A percentile compares a stretch with the other conserved stretches of the same genome.
Evolutionary conservation across 2,329 filamentous ascomycete species (phyloP).

Genomic region (Fusarium sp.): DNA sequence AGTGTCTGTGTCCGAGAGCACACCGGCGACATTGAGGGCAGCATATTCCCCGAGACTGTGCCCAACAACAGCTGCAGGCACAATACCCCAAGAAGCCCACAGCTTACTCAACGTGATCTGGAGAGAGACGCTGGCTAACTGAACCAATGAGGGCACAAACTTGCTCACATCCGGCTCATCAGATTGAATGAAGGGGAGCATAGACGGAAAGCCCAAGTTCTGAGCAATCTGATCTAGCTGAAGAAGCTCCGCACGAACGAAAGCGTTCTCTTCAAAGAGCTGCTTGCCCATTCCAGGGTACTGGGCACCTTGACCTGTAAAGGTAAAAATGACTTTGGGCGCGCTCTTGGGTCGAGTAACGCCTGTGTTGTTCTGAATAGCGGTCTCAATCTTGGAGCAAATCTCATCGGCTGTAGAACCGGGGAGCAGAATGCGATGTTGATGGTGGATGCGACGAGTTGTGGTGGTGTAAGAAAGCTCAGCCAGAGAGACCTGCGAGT

Average conservation of each 20-base stretch:
- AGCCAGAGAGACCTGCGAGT: slow-evolving; percentile 56
- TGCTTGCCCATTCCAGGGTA: slow-evolving; percentile 53
- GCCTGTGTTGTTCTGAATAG: slow-evolving; percentile 21
- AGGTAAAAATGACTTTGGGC: slow-evolving; percentile 55
- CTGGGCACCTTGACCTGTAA: slow-evolving; percentile 62
- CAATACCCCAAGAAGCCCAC: slow-evolving; percentile 59
- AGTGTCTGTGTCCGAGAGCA: slow-evolving; percentile 73
- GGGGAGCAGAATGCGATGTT: slow-evolving; percentile 63
- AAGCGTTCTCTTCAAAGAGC: slow-evolving; percentile 52
- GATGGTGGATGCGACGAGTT: slow-evolving; percentile 47
- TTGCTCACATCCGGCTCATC: slow-evolving; percentile 32
- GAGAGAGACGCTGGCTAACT: slow-evolving; percentile 58
- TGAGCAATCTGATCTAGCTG: slow-evolving; percentile 52
- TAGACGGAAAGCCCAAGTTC: slow-evolving; percentile 57
- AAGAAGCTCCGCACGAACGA: slow-evolving; percentile 55
- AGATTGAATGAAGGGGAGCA: slow-evolving; percentile 43
- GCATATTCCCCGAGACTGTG: slow-evolving; percentile 59
- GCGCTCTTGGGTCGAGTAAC: slow-evolving; percentile 30
- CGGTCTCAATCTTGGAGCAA: slow-evolving; percentile 23
- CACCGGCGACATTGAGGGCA: slow-evolving; percentile 72
- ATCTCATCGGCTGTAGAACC: background rate
- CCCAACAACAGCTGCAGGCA: slow-evolving; percentile 62
- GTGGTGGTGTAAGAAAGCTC: slow-evolving; percentile 65
- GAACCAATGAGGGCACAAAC: slow-evolving; percentile 48
- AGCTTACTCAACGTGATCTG: slow-evolving; percentile 61